Evolutionary conservation across 2,329 filamentous ascomycete genomes (phyloP).

Genomic region (Pseudocercospora vitis): DNA sequence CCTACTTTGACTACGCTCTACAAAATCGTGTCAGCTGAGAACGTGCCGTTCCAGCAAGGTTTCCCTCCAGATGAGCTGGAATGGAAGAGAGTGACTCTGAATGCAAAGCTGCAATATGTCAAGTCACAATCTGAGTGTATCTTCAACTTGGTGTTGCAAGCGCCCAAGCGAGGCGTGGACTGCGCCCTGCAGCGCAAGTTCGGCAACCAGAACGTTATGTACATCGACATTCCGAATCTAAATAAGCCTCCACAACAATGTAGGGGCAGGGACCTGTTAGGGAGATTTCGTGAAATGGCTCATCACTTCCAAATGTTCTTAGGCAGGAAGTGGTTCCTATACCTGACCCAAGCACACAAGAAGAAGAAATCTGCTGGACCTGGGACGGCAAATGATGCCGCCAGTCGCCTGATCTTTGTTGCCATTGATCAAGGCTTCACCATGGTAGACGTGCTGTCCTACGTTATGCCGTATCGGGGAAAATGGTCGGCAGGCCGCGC

Average conservation of each 20-base stretch:
- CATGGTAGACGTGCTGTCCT: neutral
- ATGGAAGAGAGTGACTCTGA: conserved; percentile 15
- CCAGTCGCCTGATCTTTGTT: neutral
- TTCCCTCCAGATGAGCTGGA: neutral
- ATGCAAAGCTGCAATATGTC: conserved; percentile 16
- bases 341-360: conserved; percentile 41
- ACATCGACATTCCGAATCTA: conserved; percentile 34
- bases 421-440: conserved; percentile 39
- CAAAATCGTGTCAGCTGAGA: conserved; percentile 6
- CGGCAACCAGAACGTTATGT: conserved; percentile 45
- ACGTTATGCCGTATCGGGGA: conserved; percentile 34
- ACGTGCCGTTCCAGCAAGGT: neutral
- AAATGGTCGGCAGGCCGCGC: conserved; percentile 41
- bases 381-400: conserved; percentile 5
- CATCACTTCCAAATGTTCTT: conserved; percentile 40
- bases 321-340: conserved; percentile 44
- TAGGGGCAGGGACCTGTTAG: conserved; percentile 24
- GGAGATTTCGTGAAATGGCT: conserved; percentile 40
- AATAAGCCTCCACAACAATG: conserved; percentile 17
- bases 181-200: conserved; percentile 33
- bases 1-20: conserved; percentile 17
- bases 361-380: conserved; percentile 30
- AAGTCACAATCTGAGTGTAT: conserved; percentile 16
- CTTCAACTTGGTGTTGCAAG: conserved; percentile 27
- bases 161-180: conserved; percentile 26